A percentile compares a stretch with the other conserved stretches of the same genome.
Evolutionary conservation across 2,329 filamentous ascomycete species (phyloP).

Genomic region (Penicillium sp.): DNA sequence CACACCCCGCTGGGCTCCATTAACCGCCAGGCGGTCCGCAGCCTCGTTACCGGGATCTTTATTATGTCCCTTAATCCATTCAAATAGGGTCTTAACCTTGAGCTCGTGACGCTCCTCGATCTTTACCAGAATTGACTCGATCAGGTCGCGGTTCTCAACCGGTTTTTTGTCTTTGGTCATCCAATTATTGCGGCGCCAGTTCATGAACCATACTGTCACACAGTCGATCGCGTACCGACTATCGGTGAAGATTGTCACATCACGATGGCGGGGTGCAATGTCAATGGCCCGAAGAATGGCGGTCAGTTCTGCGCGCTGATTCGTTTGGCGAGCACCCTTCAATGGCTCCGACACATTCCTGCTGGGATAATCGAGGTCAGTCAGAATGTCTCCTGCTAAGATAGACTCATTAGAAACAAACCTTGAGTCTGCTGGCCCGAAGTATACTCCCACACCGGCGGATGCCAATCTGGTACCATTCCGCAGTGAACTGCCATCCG

Average conservation of each 20-base stretch:
- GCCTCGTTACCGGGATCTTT: conserved; percentile 68
- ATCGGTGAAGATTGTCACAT: conserved; percentile 78
- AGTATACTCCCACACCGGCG: conserved; percentile 61
- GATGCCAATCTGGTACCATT: conserved; percentile 55
- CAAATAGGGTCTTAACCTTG: conserved; percentile 63
- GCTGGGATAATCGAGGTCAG: conserved; percentile 28
- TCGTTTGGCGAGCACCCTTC: conserved; percentile 72
- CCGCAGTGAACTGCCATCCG: conserved; percentile 58
- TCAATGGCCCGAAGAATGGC: conserved; percentile 81
- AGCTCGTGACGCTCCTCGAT: conserved; percentile 64
- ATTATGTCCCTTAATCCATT: conserved; percentile 87
- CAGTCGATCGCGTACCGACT: conserved; percentile 89
- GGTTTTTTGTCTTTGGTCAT: conserved; percentile 62
- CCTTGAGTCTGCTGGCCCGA: conserved; percentile 56
- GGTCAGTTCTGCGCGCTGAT: conserved; percentile 91
- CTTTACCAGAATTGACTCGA: conserved; percentile 65
- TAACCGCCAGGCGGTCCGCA: conserved; percentile 73
- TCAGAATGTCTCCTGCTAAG: conserved; percentile 4
- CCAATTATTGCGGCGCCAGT: conserved; percentile 76
- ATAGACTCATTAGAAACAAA: conserved; percentile 31
- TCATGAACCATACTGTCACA: conserved; percentile 73
- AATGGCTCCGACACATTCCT: conserved; percentile 74
- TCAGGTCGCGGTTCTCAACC: conserved; percentile 83
- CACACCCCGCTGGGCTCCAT: conserved; percentile 51
- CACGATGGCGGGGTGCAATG: conserved; percentile 61